A percentile compares a stretch with the other conserved stretches of the same genome.
Conservation (phyloP, 805 yeast genomes). For the Saccharomycopsis synnaedendra region DNA sequence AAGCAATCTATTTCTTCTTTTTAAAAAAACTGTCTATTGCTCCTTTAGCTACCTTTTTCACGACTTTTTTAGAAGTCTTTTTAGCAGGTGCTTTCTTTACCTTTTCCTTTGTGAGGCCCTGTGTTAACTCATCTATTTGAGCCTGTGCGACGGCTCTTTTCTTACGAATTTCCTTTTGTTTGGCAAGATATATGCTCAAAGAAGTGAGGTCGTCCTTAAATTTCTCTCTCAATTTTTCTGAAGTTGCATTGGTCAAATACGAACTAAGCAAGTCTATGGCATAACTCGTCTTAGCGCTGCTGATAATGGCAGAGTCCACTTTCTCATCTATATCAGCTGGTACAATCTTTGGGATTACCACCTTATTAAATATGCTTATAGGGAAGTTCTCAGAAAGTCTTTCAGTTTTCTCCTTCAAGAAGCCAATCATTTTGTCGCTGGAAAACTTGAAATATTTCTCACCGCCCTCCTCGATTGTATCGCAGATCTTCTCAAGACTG, state of each 20-base stretch:
- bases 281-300: slow-evolving; percentile 8
- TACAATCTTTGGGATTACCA: slow-evolving; percentile 5
- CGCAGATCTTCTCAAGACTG: slow-evolving; percentile 5
- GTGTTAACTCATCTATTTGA: slow-evolving; percentile 20
- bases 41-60: slow-evolving; percentile 45
- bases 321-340: slow-evolving; percentile 9
- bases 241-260: slow-evolving; percentile 1
- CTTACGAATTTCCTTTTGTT: slow-evolving; percentile 1
- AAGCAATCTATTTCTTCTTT: slow-evolving; percentile 19
- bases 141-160: slow-evolving; percentile 13
- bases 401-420: neutral
- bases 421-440: slow-evolving; percentile 1
- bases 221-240: neutral
- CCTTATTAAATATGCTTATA: slow-evolving; percentile 2
- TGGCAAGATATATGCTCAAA: neutral
- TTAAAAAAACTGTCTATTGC: slow-evolving; percentile 62
- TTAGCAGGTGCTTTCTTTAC: slow-evolving; percentile 18
- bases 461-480: slow-evolving; percentile 5
- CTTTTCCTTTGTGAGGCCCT: slow-evolving; percentile 19
- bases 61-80: slow-evolving; percentile 20
- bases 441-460: slow-evolving; percentile 9
- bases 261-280: slow-evolving; percentile 2
- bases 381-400: slow-evolving; percentile 9
- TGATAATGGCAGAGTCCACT: slow-evolving; percentile 1
- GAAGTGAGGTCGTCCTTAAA: neutral